Base-by-base conservation (phyloP, 2,329 filamentous ascomycete genomes). In the Claviceps digitariae region DNA sequence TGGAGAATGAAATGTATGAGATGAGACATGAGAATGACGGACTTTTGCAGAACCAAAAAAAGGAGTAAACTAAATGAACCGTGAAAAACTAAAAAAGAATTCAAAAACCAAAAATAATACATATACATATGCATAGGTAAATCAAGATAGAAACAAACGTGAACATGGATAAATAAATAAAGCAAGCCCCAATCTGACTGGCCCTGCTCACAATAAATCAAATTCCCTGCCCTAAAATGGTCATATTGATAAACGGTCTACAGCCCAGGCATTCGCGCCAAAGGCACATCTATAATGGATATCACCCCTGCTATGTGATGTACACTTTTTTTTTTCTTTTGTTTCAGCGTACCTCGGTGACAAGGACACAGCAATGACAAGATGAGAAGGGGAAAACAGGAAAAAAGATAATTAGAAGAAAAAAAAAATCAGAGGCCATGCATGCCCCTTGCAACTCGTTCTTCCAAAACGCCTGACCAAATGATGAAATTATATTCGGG, bases 401-500 rank as follows among this genome's bases (percentile, higher is more conserved):
- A 43, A 38, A 25, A 25, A 48, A 5, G 20, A n/a, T n/a, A n/a
- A n/a, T n/a, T n/a, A n/a, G 38, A 31, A 7, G 36, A 8, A 20
- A 40, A n/a, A 38, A 40, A 17, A 6, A 52, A n/a, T n/a, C n/a
- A 23, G 20, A 63, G 41, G 38, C 36, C 55, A 62, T 61, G 55
- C 61, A 59, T 62, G 60, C 60, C 17, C 17, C 15, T n/a, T 17
- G 20, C 60, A 59, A 55, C 63, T 63, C 58, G 62, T 68, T 46
- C 66, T 69, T 69, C 68, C 65, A 59, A 71, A 71, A 71, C 68
- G 68, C 68, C 68, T 59, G 63, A 63, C 66, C 67, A 68, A 61
- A 62, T 63, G 60, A 59, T 62, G 64, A 29, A 61, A 61, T 60
- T 20, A 17, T 41, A 52, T 43, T 66, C 64, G 65, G 63, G 63